Evolutionary conservation across 495 filamentous ascomycete species (phyloP).

Genomic region (Filosporella fistucella): DNA sequence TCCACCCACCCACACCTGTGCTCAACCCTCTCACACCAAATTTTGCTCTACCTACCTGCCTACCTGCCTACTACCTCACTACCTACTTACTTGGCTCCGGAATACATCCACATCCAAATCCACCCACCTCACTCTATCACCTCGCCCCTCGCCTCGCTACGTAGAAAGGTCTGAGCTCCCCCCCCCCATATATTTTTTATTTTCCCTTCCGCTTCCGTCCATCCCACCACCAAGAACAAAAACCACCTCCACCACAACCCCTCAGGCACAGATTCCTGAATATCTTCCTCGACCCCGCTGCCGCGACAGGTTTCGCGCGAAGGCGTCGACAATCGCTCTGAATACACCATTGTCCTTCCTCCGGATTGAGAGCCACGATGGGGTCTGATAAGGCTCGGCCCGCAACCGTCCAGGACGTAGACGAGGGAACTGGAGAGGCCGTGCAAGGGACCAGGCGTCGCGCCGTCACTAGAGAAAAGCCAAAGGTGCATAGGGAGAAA

Average conservation of each 20-base stretch:
- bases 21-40: too few relatives aligned
- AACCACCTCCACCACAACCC: not conserved
- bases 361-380: not conserved
- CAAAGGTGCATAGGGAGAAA: conserved; percentile 5
- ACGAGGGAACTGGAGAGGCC: conserved; percentile 36
- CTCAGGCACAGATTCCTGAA: not conserved
- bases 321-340: conserved; percentile 1
- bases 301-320: conserved; percentile 11
- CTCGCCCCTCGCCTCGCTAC: conserved; percentile 3
- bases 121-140: not conserved
- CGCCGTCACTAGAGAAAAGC: conserved; percentile 22
- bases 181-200: not conserved
- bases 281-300: conserved; percentile 2
- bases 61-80: not conserved
- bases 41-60: too few relatives aligned
- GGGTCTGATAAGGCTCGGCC: conserved; percentile 1
- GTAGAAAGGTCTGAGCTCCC: conserved; percentile 10
- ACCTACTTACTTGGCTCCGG: not conserved
- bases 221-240: not conserved
- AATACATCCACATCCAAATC: not conserved
- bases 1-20: not conserved
- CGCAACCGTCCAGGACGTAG: conserved; percentile 45
- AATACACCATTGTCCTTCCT: not conserved
- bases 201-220: conserved; percentile 9
- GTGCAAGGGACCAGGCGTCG: conserved; percentile 35